Percentiles rank a stretch among this genome's conserved stretches.
Evolutionary conservation across 208 protist species (phyloP).

Genomic region (Phytomonas sp.): DNA sequence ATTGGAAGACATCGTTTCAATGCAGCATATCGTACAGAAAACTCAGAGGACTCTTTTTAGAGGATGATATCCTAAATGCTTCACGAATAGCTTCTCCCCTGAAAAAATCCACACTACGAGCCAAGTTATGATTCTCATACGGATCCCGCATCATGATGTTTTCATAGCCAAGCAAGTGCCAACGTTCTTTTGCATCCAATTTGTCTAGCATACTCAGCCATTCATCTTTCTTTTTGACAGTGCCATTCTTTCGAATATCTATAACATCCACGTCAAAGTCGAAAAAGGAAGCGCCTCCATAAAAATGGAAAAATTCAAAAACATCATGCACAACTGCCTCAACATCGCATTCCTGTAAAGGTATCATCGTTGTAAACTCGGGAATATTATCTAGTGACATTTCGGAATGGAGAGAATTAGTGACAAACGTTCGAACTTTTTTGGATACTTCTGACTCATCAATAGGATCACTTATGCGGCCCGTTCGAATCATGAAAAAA

Average conservation of each 20-base stretch:
- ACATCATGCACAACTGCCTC: constrained; percentile 35
- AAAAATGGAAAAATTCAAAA: constrained; percentile 53
- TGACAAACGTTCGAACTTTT: constrained; percentile 14
- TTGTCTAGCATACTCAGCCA: constrained; percentile 32
- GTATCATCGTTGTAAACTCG: constrained; percentile 23
- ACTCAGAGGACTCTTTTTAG: constrained; percentile 19
- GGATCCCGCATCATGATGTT: constrained; percentile 58
- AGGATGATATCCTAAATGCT: constrained; percentile 37
- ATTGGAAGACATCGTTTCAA: no score
- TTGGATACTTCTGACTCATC: constrained; percentile 28
- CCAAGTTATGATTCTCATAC: constrained; percentile 68
- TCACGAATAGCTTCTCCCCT: constrained; percentile 58
- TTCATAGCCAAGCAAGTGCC: constrained; percentile 69
- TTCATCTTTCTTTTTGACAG: constrained; percentile 36
- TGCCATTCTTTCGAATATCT: constrained; percentile 44
- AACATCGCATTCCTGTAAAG: constrained; percentile 18
- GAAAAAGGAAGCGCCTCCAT: constrained; percentile 28
- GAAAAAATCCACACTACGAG: constrained; percentile 79
- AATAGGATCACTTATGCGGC: constrained; percentile 16
- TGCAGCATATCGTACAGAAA: constrained; percentile 11
- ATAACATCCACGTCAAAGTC: constrained; percentile 69
- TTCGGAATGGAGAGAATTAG: neutral
- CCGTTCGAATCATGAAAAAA: constrained; percentile 46
- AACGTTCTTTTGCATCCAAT: constrained; percentile 28
- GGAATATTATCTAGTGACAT: constrained; percentile 11